Evolutionary conservation across 768 basidiomycete genomes (phyloP).

Genomic region (Jaapia argillacea): DNA sequence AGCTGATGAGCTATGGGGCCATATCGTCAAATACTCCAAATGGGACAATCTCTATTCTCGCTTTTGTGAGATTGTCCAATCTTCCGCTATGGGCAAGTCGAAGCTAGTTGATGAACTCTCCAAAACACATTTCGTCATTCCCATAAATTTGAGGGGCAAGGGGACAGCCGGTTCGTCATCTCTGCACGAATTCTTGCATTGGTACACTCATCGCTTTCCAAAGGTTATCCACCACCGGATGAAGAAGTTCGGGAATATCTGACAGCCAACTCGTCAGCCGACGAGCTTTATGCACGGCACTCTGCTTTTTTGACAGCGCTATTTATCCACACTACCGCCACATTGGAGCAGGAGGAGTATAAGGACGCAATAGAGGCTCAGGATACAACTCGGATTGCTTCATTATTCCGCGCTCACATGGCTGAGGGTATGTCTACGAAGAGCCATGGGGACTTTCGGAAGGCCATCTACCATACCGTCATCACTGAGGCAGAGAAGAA

Average conservation of each 20-base stretch:
- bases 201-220: not conserved
- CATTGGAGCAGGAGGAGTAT: not conserved
- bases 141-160: conserved; percentile 9
- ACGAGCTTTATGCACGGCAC: not conserved
- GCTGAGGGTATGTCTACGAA: not conserved
- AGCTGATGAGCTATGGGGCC: too few relatives aligned
- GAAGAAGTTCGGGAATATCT: not conserved
- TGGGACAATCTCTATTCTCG: too few relatives aligned
- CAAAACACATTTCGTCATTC: not conserved
- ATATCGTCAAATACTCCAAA: too few relatives aligned
- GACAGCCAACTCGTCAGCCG: not conserved
- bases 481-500: not conserved
- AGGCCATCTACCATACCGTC: not conserved
- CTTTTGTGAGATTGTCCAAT: not conserved
- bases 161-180: not conserved
- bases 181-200: not conserved
- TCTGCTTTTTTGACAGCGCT: not conserved
- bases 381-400: not conserved
- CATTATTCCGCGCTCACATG: conserved; percentile 1
- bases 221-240: not conserved
- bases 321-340: not conserved
- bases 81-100: conserved; percentile 4
- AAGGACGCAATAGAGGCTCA: not conserved
- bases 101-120: conserved; percentile 2
- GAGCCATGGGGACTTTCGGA: not conserved